These are phyloP conservation scores for Coemansia brasiliensis DNA, from an alignment of 192 early-diverging fungal species.

Conservation along the genomic window DNA sequence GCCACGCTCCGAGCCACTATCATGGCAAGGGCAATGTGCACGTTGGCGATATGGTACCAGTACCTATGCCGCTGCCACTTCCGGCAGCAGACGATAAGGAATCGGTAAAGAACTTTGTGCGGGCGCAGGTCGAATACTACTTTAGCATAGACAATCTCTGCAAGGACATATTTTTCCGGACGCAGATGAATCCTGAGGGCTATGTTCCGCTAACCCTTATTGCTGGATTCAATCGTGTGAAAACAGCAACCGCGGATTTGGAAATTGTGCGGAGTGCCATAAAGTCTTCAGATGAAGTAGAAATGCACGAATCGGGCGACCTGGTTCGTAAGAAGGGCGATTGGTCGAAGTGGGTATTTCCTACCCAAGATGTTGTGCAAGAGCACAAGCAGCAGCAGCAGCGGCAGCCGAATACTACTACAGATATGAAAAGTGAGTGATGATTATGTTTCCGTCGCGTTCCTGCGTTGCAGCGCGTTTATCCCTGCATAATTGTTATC, in stretches of 20 bases:
- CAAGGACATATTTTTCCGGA: conserved; percentile 92
- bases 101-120: conserved; percentile 46
- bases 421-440: conserved; percentile 55
- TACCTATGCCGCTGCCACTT: conserved; percentile 35
- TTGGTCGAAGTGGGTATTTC: conserved; percentile 88
- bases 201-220: conserved; percentile 78
- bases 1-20: conserved; percentile 48
- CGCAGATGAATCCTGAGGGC: conserved; percentile 87
- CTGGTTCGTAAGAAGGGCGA: conserved; percentile 69
- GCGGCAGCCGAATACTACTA: conserved; percentile 28
- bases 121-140: conserved; percentile 83
- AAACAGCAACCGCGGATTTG: conserved; percentile 66
- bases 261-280: conserved; percentile 63
- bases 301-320: conserved; percentile 57
- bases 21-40: conserved; percentile 56
- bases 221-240: conserved; percentile 88
- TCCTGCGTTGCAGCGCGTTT: not conserved
- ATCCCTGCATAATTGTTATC: too few species aligned
- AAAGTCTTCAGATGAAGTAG: conserved; percentile 57
- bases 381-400: conserved; percentile 47
- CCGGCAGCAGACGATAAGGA: conserved; percentile 37
- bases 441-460: not conserved
- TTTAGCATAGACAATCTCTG: conserved; percentile 96
- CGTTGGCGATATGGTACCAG: conserved; percentile 17
- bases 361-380: conserved; percentile 58